Percentiles rank a stretch among this genome's conserved stretches.
Evolutionary conservation across 1,284 basidiomycete species (phyloP).

Genomic region (Cryptococcus sp.): DNA sequence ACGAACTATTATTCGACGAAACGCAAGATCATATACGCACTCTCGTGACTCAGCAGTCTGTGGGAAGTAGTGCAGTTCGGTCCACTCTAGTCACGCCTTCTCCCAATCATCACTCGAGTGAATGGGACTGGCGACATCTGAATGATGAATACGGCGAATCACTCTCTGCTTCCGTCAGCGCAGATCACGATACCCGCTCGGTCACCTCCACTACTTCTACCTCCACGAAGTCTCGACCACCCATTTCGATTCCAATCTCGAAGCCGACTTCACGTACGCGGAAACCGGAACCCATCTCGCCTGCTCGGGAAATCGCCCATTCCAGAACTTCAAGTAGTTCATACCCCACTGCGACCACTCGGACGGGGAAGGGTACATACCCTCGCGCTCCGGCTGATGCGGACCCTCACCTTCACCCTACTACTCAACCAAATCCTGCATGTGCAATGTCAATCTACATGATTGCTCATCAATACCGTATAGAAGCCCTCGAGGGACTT

Average conservation of each 20-base stretch:
- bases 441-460: conserved; percentile 74
- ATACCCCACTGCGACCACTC: neutral
- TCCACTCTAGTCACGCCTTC: too few relatives aligned
- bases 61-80: conserved; percentile 50
- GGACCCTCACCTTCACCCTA: conserved; percentile 74
- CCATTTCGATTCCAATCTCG: neutral
- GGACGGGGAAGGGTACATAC: neutral
- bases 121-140: conserved; percentile 57
- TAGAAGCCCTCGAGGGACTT: conserved; percentile 61
- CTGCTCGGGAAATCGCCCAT: too few relatives aligned
- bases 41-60: conserved; percentile 20
- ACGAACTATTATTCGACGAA: conserved; percentile 47
- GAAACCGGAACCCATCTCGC: neutral
- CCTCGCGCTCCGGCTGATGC: conserved; percentile 10
- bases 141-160: conserved; percentile 11
- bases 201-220: conserved; percentile 26
- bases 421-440: conserved; percentile 59
- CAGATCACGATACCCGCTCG: conserved; percentile 1
- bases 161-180: too few relatives aligned
- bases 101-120: too few relatives aligned
- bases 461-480: conserved; percentile 71
- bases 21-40: conserved; percentile 50
- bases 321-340: neutral
- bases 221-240: neutral
- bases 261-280: neutral